A percentile compares a stretch with the other conserved stretches of the same genome.
These are phyloP conservation scores for Kurtzmaniella cleridarum DNA, from an alignment of 805 yeast genomes.

Conservation along the genomic window DNA sequence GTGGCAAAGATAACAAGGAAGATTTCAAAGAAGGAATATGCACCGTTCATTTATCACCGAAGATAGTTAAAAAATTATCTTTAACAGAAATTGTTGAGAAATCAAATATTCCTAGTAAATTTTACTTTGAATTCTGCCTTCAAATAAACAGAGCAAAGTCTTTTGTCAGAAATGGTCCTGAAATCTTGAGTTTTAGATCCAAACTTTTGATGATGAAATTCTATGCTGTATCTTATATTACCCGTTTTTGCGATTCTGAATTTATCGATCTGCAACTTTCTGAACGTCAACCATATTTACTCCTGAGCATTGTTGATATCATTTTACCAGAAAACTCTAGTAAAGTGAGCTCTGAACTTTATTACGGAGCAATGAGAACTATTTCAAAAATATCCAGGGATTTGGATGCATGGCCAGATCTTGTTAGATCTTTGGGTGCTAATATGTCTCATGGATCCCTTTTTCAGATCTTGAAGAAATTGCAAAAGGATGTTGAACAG, in stretches of 20 bases:
- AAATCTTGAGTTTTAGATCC: constrained; percentile 50
- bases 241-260: constrained; percentile 51
- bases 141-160: constrained; percentile 67
- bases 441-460: constrained; percentile 81
- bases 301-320: constrained; percentile 65
- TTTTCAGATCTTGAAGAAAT: constrained; percentile 63
- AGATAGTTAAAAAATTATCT: constrained; percentile 46
- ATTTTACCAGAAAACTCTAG: constrained; percentile 57
- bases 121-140: constrained; percentile 58
- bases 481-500: constrained; percentile 46
- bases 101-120: constrained; percentile 53
- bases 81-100: constrained; percentile 60
- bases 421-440: constrained; percentile 74
- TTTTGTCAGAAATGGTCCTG: constrained; percentile 50
- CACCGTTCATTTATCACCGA: constrained; percentile 36
- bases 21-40: not conserved
- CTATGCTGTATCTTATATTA: constrained; percentile 58
- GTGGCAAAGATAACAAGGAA: not conserved
- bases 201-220: constrained; percentile 60
- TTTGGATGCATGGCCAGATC: constrained; percentile 63
- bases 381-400: constrained; percentile 65
- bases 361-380: constrained; percentile 58
- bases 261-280: constrained; percentile 61
- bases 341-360: constrained; percentile 45
- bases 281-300: constrained; percentile 64